These are phyloP conservation scores for Aurinia saxatilis DNA, from an alignment of 345 rosid genomes.

Conservation along the genomic window DNA sequence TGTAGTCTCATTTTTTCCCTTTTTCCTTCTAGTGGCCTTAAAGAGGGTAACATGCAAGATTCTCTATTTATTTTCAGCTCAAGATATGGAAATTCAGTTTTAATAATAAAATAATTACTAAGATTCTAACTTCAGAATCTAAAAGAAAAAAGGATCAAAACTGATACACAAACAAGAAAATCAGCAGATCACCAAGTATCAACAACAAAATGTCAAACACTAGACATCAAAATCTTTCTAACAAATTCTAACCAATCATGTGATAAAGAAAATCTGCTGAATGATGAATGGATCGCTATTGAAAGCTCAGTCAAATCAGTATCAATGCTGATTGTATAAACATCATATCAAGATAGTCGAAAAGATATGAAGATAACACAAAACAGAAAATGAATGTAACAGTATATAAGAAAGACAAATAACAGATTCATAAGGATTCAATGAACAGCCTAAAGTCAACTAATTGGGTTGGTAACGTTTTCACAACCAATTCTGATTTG, in stretches of 20 bases:
- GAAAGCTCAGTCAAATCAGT: background rate
- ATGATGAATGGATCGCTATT: background rate
- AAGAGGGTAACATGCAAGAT: conserved; percentile 18
- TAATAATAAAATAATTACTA: background rate
- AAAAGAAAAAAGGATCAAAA: background rate
- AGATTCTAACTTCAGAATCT: conserved; percentile 5
- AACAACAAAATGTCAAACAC: background rate
- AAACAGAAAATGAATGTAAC: background rate
- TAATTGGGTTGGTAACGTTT: conserved; percentile 14
- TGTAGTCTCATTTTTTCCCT: background rate
- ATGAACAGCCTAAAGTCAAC: conserved; percentile 26
- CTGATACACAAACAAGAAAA: conserved; percentile 1
- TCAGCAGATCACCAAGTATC: background rate
- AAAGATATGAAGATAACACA: background rate
- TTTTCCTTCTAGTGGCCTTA: background rate
- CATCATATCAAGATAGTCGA: conserved; percentile 8
- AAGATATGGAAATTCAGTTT: background rate
- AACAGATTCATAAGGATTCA: conserved; percentile 15
- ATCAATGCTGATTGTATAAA: background rate
- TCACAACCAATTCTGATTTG: conserved; percentile 24
- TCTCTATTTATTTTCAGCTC: background rate
- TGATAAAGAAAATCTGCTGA: background rate
- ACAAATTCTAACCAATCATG: background rate
- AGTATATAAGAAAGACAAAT: too few species aligned
- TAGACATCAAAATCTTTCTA: background rate